A percentile compares a stretch with the other conserved stretches of the same genome.
These are phyloP conservation scores for Aspergillus olivimuriae DNA, from an alignment of 495 filamentous ascomycete genomes.

Conservation along the genomic window DNA sequence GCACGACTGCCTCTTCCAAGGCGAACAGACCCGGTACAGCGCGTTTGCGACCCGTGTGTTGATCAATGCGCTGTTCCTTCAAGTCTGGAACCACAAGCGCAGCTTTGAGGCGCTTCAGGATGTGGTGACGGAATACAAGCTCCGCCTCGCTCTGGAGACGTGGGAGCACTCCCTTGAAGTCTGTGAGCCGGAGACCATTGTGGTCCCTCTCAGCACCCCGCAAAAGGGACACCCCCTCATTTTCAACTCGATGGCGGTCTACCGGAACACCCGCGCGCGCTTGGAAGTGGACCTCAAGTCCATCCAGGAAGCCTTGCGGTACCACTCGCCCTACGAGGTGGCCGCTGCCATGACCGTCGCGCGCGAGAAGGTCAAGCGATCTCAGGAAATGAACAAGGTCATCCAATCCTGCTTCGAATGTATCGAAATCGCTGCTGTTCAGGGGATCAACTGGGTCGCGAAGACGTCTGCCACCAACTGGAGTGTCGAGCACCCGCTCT, in stretches of 20 bases:
- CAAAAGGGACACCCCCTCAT: conserved; percentile 97
- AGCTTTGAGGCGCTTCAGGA: conserved; percentile 93
- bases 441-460: conserved; percentile 97
- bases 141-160: conserved; percentile 89
- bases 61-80: conserved; percentile 98
- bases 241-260: conserved; percentile 98
- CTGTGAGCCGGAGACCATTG: conserved; percentile 86
- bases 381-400: conserved; percentile 96
- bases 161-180: conserved; percentile 95
- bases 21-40: conserved; percentile 85
- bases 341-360: conserved; percentile 94
- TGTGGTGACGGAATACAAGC: conserved; percentile 97
- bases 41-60: conserved; percentile 96
- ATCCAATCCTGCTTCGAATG: conserved; percentile 97
- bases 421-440: conserved; percentile 89
- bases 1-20: conserved; percentile 91
- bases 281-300: conserved; percentile 92
- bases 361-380: conserved; percentile 86
- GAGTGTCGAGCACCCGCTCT: conserved; percentile 97
- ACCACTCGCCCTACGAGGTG: conserved; percentile 95
- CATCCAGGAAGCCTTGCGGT: conserved; percentile 92
- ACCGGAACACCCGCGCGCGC: conserved; percentile 86
- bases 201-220: conserved; percentile 86
- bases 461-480: conserved; percentile 95
- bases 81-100: conserved; percentile 98